Percentiles rank a stretch among this genome's conserved stretches.
Conservation (phyloP, 306 rosid genomes). For the Trichosanthes truncata region DNA sequence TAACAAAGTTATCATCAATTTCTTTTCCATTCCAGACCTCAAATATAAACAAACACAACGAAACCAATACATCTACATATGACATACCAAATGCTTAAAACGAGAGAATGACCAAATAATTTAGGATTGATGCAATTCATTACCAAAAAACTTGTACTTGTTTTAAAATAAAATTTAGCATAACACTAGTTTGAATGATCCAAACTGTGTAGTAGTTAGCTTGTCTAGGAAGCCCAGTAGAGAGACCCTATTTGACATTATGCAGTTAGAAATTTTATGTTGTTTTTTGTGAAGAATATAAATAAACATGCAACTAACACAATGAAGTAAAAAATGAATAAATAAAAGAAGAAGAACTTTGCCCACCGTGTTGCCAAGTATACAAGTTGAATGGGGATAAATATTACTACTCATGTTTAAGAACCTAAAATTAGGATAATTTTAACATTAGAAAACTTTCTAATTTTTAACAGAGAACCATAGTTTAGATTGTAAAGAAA, state of each 20-base stretch:
- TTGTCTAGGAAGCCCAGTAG: conserved; percentile 93
- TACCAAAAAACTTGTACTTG: background rate
- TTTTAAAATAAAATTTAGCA: background rate
- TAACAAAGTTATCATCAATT: background rate
- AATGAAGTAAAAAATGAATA: background rate
- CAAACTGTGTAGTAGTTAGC: conserved; percentile 98
- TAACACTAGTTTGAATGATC: conserved; percentile 70
- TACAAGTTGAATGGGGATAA: no score
- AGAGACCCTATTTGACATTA: conserved; percentile 61
- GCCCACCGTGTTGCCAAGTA: background rate
- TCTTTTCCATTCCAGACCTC: background rate
- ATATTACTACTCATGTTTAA: no score
- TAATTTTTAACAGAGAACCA: no score
- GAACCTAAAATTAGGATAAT: no score
- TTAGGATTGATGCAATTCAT: background rate
- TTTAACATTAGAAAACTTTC: no score
- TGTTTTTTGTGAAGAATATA: background rate
- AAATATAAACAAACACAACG: background rate
- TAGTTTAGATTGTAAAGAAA: no score
- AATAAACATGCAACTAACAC: background rate
- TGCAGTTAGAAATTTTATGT: conserved; percentile 14
- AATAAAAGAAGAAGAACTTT: background rate
- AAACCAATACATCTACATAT: background rate
- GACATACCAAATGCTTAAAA: background rate
- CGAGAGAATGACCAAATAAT: background rate